Base-by-base conservation (phyloP, 805 yeast species). In the Candida manassasensis region DNA sequence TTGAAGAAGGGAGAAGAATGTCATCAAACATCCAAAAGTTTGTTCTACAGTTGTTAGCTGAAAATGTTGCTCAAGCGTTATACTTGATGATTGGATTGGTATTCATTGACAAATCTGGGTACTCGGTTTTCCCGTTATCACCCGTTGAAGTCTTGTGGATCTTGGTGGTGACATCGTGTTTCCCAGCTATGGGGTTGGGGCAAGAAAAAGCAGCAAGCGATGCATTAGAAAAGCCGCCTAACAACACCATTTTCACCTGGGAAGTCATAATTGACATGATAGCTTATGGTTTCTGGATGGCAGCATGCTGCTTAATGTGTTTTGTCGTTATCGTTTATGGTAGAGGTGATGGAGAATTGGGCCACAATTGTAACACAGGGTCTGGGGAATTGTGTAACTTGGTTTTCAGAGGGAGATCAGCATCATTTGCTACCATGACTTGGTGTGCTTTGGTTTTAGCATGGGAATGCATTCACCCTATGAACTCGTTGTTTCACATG, bases 101-200 rank as follows among this genome's bases (percentile, higher is more conserved):
- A 6, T 61, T 61, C 31, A 47, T 57, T 35, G 66, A 61, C 38
- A 44, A 48, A 3, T 39, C 48, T 15, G 63, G 65, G 4, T 55
- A 35, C 36, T 60, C 66, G 3, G 65, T 60, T n/a, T 61, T 61
- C 45, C 66, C 65, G 11, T 45, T 61, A 28, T 48, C 64, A 1
- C 89, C 90, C 6, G 85, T 83, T 40, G 87, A 83, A 58, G 87
- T 81, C 6, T 63, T 83, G 46, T 83, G 89, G 89, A 76, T 83
- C 48, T 74, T 83, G 50, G 86, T 83, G 52, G 75, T 81, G 27
- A 82, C 90, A 1, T 79, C 88, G 1, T 80, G 87, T 47, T 81
- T 82, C 69, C 90, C 90, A 29, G 89, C 89, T 14, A 81, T 83
- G 85, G 89, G 90, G 18, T 71, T 82, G 36, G 87, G 87, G 29